These are phyloP conservation scores for Nicotiana paniculata DNA, from an alignment of 257 asterid genomes.

Conservation along the genomic window DNA sequence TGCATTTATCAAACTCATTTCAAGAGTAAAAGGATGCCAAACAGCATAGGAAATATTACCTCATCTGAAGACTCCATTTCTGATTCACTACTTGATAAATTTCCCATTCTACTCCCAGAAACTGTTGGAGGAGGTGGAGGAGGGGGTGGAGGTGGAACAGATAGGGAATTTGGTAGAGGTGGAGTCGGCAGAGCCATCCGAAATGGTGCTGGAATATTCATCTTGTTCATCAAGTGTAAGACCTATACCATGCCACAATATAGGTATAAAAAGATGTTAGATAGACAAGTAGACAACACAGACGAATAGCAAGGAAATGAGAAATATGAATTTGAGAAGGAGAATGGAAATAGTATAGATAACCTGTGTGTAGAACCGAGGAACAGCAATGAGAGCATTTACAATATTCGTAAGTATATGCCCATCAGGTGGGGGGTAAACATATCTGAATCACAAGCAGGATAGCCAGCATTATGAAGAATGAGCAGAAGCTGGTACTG, in stretches of 20 bases:
- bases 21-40: background rate
- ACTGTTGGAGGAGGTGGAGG: conserved; percentile 34
- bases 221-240: conserved; percentile 97
- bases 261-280: background rate
- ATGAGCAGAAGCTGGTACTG: background rate
- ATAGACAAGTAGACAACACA: background rate
- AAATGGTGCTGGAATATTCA: conserved; percentile 97
- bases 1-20: background rate
- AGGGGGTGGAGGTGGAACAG: conserved; percentile 37
- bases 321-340: background rate
- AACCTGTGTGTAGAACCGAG: conserved; percentile 95
- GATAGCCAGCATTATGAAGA: conserved; percentile 2
- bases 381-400: conserved; percentile 97
- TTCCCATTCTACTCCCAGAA: conserved; percentile 30
- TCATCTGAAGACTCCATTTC: conserved; percentile 98
- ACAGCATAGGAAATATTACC: conserved; percentile 30
- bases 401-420: conserved; percentile 83
- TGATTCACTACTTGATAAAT: conserved; percentile 63
- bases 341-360: background rate
- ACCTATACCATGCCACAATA: conserved; percentile 39
- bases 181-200: conserved; percentile 90
- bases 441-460: conserved; percentile 55
- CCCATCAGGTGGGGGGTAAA: conserved; percentile 93
- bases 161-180: conserved; percentile 57
- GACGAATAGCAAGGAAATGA: background rate